Evolutionary conservation across 2,329 filamentous ascomycete genomes (phyloP), one percentile per base, ranked within the genome.

Genomic region (Nigrospora oryzae): DNA sequence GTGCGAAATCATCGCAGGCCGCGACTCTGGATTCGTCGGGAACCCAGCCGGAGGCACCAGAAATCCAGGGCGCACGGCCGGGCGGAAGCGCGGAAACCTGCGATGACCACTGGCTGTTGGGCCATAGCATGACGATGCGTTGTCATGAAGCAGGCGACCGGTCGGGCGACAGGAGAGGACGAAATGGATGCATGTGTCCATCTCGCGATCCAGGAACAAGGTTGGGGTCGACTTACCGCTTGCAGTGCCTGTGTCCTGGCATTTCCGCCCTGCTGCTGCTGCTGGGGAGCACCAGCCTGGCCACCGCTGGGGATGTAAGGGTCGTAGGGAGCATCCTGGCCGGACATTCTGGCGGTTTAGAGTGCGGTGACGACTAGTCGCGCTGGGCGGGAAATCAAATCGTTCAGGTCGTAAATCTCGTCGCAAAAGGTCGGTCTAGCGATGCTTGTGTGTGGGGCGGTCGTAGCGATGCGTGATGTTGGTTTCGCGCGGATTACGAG

Each of bases 281-380:
- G 64, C 35, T 32, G 32, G 34, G 34, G 14, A 47, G 57, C 59
- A 44, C 55, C 65, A 50, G 68, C 65, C 66, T 75, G 74, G 67
- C 81, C 81, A 15, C 23, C 23, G 63, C 78, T 80, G 62, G 88
- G 88, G 66, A 91, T 90, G 71, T 93, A 94, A 52, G 88, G 88
- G 69, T 94, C 88, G 69, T 94, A 94, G 55, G 87, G 87, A 62
- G 75, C 69, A 47, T 77, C 72, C 54, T 72, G 67, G 55, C 36
- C 30, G 14, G 75, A 67, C 75, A 79, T 79, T 57, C 49, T 69
- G 58, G 51, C 50, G 49, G 54, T 37, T 49, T 38, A 33, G 14
- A 10, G 15, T 36, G 23, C 19, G 32, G 35, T 15, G 40, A 36
- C 40, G 35, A 42, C 15, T 36, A 16, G 34, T n/a, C 13, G 34